A percentile compares a stretch with the other conserved stretches of the same genome.
These are phyloP conservation scores for Gymnopus androsaceus DNA, from an alignment of 1,284 basidiomycete species.

Conservation along the genomic window DNA sequence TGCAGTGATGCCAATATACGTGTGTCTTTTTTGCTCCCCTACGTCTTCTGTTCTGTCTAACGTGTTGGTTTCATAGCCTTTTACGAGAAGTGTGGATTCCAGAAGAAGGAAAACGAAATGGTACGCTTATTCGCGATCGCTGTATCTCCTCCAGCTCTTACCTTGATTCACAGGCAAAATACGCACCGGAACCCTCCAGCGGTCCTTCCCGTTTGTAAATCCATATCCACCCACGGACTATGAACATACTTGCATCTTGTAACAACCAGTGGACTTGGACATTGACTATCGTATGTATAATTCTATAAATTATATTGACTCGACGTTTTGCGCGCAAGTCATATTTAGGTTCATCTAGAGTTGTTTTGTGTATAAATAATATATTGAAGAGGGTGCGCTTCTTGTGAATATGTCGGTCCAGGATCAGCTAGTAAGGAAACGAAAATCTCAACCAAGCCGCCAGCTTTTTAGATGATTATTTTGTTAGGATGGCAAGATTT, in stretches of 20 bases:
- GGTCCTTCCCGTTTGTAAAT: background rate
- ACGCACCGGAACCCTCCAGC: background rate
- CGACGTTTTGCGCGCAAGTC: no score
- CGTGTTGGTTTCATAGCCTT: slow-evolving; percentile 66
- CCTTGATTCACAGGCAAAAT: slow-evolving; percentile 9
- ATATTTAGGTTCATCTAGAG: no score
- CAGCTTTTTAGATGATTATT: no score
- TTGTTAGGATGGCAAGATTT: no score
- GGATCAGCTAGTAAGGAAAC: no score
- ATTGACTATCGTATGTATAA: no score
- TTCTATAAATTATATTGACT: no score
- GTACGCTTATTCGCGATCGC: slow-evolving; percentile 39
- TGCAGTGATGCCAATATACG: slow-evolving; percentile 91
- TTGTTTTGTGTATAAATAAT: no score
- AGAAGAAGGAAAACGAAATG: slow-evolving; percentile 91
- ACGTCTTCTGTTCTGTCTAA: background rate
- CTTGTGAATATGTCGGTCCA: no score
- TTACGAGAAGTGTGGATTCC: slow-evolving; percentile 94
- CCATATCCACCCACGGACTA: background rate
- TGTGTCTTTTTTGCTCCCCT: slow-evolving; percentile 46
- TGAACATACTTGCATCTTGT: background rate
- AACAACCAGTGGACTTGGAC: no score
- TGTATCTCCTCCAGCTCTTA: background rate
- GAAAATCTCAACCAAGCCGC: no score
- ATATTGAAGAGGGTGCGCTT: no score